Conservation (phyloP, 1,284 basidiomycete species). For the Nidula niveotomentosa region DNA sequence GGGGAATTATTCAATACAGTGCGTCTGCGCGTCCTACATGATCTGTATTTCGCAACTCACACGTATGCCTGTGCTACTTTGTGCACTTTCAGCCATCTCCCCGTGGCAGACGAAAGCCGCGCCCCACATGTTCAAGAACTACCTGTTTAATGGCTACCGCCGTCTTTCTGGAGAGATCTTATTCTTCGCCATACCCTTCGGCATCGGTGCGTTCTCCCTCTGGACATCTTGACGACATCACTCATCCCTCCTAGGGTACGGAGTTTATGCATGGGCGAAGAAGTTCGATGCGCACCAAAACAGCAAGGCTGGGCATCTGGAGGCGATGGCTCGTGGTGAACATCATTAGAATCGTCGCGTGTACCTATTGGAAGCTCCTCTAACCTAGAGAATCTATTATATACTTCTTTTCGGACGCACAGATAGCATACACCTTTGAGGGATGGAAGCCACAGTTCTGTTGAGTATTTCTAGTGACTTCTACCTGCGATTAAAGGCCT, state of each 20-base stretch:
- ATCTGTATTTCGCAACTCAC: slow-evolving; percentile 2
- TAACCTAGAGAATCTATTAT: too few species aligned
- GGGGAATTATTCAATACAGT: slow-evolving; percentile 84
- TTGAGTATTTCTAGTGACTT: too few species aligned
- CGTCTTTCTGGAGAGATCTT: slow-evolving; percentile 75
- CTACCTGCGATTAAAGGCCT: too few species aligned
- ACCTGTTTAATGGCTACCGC: slow-evolving; percentile 87
- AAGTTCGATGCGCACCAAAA: slow-evolving; percentile 69
- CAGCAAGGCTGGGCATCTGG: slow-evolving; percentile 78
- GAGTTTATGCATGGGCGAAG: slow-evolving; percentile 83
- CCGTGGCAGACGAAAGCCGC: slow-evolving; percentile 79
- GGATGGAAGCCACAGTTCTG: too few species aligned
- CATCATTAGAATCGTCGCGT: slow-evolving; percentile 12
- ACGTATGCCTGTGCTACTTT: not conserved
- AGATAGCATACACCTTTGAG: too few species aligned
- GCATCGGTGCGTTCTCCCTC: slow-evolving; percentile 58
- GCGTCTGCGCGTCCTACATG: slow-evolving; percentile 29
- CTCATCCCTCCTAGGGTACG: slow-evolving; percentile 60
- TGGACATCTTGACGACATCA: not conserved
- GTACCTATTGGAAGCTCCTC: too few species aligned
- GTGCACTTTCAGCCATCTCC: slow-evolving; percentile 62
- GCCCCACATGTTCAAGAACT: slow-evolving; percentile 70
- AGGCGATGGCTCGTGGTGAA: slow-evolving; percentile 31
- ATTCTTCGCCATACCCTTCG: slow-evolving; percentile 82
- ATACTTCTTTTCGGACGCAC: too few species aligned